Base-by-base conservation (phyloP, 2,329 filamentous ascomycete genomes). In the Boeremia lycopersici region DNA sequence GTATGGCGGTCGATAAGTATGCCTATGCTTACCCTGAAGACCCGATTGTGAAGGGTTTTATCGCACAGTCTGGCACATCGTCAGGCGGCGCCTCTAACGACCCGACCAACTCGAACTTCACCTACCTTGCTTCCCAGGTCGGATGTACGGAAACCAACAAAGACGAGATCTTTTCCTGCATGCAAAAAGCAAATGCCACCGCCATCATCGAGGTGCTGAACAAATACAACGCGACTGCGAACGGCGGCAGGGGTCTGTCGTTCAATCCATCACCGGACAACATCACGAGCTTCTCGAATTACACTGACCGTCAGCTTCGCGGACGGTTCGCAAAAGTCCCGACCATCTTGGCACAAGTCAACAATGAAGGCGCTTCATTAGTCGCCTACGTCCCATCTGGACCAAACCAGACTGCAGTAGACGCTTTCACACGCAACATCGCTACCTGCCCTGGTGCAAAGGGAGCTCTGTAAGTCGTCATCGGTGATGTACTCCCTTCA, bases 31-130 rank as follows among this genome's bases (percentile, higher is more conserved):
- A 77, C 41, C 57, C 60, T 3, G 48, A 76, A 0, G 77, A 82
- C 29, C 79, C 81, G n/a, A 81, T 83, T 12, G 75, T 75, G 28
- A 62, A 71, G 13, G 79, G 73, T 9, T 69, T 80, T 26, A 79
- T 82, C 56, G 72, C 76, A 1, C 70, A 77, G 48, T 68, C 64
- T 17, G 64, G 64, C 19, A 50, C 62, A 13, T 52, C 48, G 2
- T 53, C 58, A 6, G 47, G 52, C n/a, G 46, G 50, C 9, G 49
- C 48, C n/a, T 55, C 51, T 6, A 45, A 41, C 35, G 60, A 63
- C 39, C 46, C 42, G 6, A 48, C 46, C 1, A 50, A 50, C 15
- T 59, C 53, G 12, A 68, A 68, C 48, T 68, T 68, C 53, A 66
- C 62, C 15, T 66, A 66, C 25, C 56, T 68, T 6, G 65, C 65